Evolutionary conservation across 139 green algal species (phyloP).

Genomic region (Coelastrella sp.): DNA sequence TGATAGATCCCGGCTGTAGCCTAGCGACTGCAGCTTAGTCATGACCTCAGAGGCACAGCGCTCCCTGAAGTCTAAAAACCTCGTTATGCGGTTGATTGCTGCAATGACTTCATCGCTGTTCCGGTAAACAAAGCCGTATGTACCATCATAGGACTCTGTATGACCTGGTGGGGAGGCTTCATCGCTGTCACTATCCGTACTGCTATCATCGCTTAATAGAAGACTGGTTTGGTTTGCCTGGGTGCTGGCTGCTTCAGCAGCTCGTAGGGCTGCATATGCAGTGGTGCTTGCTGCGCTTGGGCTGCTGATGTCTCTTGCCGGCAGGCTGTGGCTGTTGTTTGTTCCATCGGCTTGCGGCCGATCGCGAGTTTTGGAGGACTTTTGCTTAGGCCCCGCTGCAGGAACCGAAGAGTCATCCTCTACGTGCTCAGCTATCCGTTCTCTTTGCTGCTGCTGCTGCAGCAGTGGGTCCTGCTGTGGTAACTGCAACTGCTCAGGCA

Average conservation of each 20-base stretch:
- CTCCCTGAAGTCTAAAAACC: constrained; percentile 43
- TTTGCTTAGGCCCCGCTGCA: no score
- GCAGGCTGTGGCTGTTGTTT: no score
- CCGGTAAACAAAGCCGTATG: background rate
- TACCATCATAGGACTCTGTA: background rate
- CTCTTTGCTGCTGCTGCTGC: background rate
- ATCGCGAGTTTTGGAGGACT: no score
- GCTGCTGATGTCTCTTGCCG: no score
- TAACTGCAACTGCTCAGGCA: background rate
- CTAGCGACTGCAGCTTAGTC: constrained; percentile 42
- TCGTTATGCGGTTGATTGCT: constrained; percentile 26
- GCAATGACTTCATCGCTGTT: background rate
- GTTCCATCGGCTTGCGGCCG: no score
- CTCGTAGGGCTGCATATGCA: no score
- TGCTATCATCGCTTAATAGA: background rate
- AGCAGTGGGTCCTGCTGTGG: background rate
- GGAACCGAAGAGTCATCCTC: no score
- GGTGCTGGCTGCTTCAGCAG: background rate
- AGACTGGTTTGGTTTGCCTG: background rate
- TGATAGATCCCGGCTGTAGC: background rate
- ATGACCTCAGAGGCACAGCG: constrained; percentile 49
- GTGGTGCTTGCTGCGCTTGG: no score
- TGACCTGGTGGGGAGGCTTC: no score
- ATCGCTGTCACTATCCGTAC: background rate
- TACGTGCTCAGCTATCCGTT: no score